Evolutionary conservation across 1,139 yeast genomes (phyloP), one percentile per base, ranked within the genome.

Genomic region (Pichia sp.): DNA sequence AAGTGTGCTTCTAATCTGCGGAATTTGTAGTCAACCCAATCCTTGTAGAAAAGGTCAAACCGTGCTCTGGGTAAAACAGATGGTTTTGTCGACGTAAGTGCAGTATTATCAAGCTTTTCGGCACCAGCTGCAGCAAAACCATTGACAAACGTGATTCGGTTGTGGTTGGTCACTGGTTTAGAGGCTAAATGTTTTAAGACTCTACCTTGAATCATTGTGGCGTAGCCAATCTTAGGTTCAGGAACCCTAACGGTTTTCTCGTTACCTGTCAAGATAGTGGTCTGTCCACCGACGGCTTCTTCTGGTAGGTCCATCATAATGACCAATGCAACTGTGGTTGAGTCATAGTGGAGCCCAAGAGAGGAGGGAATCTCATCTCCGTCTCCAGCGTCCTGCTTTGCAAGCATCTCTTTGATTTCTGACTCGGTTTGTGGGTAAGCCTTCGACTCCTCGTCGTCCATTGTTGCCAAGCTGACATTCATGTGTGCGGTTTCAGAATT

Each of bases 221-320:
- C 73, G 56, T 66, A 67, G 8, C 75, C 75, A 26, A 63, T 56
- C 52, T 65, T 68, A n/a, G 75, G 75, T 45, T 70, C 73, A 11
- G 70, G 70, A 46, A 71, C 70, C 34, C 67, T 61, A 53, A 65
- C 57, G 43, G 67, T 59, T 30, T 62, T 60, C 51, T 70, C 74
- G 55, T 67, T 64, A 32, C 75, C 75, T 31, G 70, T 65, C 54
- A 64, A 61, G 32, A 72, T 60, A 11, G 71, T 72, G 1, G 75
- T 71, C 54, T 70, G 71, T n/a, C 75, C 74, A n/a, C 74, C 75
- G 48, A 67, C 60, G 60, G 72, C 72, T 2, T 60, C 64, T 6
- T 63, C 67, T 26, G 68, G 64, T 15, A 70, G 64, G 23, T 71
- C 72, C 31, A 70, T 55, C 73, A 71, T 71, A 41, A 71, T 64